phyloP scores from a whole-genome alignment of 2,329 filamentous ascomycete genomes.

The Ceratocystis alfenasii region DNA sequence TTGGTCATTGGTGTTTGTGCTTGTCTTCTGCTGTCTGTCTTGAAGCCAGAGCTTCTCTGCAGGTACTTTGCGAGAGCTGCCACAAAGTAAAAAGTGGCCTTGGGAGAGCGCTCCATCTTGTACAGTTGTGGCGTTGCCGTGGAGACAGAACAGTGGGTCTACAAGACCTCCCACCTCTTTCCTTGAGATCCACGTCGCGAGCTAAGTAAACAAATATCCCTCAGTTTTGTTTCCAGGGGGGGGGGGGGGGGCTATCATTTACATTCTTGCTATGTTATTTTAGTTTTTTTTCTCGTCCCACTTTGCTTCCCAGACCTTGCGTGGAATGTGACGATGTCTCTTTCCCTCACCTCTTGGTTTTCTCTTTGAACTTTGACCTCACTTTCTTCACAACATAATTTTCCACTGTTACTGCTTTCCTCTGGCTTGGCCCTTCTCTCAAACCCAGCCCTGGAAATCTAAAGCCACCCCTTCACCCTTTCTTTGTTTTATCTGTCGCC shows the following conservation, averaged over 20 bases:
- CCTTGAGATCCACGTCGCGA: constrained; percentile 4
- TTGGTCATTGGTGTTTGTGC: too few relatives aligned
- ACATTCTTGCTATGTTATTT: not conserved
- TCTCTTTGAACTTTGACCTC: not conserved
- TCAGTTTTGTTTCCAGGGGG: not conserved
- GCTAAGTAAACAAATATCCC: constrained; percentile 15
- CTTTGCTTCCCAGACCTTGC: constrained; percentile 1
- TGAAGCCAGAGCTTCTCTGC: too few relatives aligned
- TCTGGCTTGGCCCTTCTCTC: not conserved
- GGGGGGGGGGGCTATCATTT: not conserved
- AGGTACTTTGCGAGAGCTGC: not conserved
- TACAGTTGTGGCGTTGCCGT: constrained; percentile 14
- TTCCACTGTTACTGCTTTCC: not conserved
- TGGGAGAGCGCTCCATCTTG: not conserved
- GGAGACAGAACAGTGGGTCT: constrained; percentile 3
- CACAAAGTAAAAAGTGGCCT: not conserved
- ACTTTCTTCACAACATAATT: not conserved
- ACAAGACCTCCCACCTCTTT: not conserved
- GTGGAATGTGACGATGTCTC: constrained; percentile 13
- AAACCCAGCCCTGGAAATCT: not conserved
- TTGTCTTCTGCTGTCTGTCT: too few relatives aligned
- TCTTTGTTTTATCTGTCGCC: not conserved
- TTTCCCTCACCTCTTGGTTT: not conserved
- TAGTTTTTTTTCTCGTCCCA: not conserved
- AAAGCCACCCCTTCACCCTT: not conserved